Conservation (phyloP, 2,329 filamentous ascomycete species). For the Knoxdaviesia capensis region DNA sequence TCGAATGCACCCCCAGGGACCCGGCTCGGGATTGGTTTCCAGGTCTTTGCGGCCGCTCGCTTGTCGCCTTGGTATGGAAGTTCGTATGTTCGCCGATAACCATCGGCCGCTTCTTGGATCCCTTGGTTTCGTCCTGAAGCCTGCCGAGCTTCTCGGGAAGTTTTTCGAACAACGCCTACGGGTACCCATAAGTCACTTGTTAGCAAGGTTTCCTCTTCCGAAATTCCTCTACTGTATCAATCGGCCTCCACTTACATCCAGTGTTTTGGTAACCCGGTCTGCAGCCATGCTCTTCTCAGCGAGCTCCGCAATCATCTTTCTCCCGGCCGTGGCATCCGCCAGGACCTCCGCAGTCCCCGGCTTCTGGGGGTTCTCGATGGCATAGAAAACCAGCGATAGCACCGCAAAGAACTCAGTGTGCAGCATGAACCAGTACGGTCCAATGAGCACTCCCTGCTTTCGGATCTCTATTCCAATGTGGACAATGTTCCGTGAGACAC, state of each 20-base stretch:
- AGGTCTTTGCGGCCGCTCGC: conserved; percentile 2
- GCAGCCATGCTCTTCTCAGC: conserved; percentile 75
- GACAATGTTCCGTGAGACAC: conserved; percentile 51
- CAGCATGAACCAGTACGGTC: conserved; percentile 73
- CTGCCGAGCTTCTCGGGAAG: conserved; percentile 47
- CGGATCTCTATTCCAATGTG: conserved; percentile 65
- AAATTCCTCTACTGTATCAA: no score
- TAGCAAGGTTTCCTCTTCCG: no score
- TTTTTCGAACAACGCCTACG: conserved; percentile 61
- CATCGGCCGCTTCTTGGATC: conserved; percentile 2
- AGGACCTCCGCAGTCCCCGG: conserved; percentile 59
- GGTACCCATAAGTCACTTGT: conserved; percentile 2
- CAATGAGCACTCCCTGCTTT: conserved; percentile 52
- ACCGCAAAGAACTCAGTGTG: conserved; percentile 72
- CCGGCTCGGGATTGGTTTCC: no score
- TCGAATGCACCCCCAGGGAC: conserved; percentile 10
- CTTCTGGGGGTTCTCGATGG: conserved; percentile 61
- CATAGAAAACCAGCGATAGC: conserved; percentile 60
- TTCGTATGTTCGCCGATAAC: conserved; percentile 13
- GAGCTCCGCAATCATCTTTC: conserved; percentile 60
- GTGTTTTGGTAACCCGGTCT: conserved; percentile 59
- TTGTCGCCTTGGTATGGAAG: conserved; percentile 12
- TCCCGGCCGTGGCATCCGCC: conserved; percentile 67
- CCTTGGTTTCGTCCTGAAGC: no score
- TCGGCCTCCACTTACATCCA: conserved; percentile 38